phyloP scores from a whole-genome alignment of 805 yeast species.

The Metschnikowia drakensbergensis region DNA sequence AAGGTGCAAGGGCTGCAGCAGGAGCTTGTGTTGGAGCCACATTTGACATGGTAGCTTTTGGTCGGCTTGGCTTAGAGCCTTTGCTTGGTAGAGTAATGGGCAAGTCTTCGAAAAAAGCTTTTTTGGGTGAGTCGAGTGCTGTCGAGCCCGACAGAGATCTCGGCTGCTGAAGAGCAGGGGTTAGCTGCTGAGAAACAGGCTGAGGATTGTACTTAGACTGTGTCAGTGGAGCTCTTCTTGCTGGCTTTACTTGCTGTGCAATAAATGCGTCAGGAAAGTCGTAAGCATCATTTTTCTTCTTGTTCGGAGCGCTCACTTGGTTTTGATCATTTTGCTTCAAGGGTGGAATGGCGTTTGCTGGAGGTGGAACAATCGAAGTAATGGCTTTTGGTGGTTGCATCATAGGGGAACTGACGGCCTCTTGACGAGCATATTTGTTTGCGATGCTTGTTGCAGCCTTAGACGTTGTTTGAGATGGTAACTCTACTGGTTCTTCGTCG shows the following conservation, averaged over 20 bases:
- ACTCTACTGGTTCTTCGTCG: slow-evolving; percentile 17
- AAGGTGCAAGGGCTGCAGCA: slow-evolving; percentile 9
- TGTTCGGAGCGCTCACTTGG: neutral
- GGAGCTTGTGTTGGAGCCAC: slow-evolving; percentile 6
- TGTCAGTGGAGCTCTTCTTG: slow-evolving; percentile 30
- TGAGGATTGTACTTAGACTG: neutral
- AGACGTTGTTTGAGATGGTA: neutral
- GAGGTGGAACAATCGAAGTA: slow-evolving; percentile 8
- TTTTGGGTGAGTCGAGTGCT: slow-evolving; percentile 13
- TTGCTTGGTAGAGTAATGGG: slow-evolving; percentile 38
- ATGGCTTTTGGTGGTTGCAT: slow-evolving; percentile 2
- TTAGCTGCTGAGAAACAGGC: neutral
- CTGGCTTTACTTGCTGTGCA: slow-evolving; percentile 36
- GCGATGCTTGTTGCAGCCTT: slow-evolving; percentile 3
- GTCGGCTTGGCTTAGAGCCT: neutral
- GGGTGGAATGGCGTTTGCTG: slow-evolving; percentile 5
- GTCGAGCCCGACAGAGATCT: neutral
- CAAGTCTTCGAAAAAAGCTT: slow-evolving; percentile 57
- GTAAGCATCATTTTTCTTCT: slow-evolving; percentile 66
- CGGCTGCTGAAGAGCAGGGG: no score
- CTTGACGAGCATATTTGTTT: slow-evolving; percentile 1
- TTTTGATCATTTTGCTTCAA: neutral
- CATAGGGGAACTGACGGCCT: neutral
- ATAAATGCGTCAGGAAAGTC: slow-evolving; percentile 65
- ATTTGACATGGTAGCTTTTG: neutral